phyloP scores from a whole-genome alignment of 2,329 filamentous ascomycete species.

The Fusarium lyarnte region DNA sequence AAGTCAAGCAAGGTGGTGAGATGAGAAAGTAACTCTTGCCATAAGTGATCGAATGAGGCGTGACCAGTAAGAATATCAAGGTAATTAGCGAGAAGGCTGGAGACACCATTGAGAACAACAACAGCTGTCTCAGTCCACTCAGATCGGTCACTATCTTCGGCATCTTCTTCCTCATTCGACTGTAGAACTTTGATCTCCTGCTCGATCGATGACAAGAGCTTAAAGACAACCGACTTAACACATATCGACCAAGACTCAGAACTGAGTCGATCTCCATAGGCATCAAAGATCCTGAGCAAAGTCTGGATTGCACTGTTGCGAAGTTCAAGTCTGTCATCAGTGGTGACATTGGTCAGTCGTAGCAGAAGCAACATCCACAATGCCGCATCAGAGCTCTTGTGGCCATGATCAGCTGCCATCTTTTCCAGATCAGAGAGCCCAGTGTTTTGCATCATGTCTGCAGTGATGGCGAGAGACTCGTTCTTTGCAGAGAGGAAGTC shows the following conservation, averaged over 20 bases:
- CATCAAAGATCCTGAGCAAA: constrained; percentile 88
- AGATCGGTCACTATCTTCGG: constrained; percentile 55
- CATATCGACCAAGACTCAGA: constrained; percentile 86
- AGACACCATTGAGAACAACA: constrained; percentile 77
- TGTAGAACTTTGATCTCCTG: constrained; percentile 57
- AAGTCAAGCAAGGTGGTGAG: constrained; percentile 73
- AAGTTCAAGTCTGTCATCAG: constrained; percentile 77
- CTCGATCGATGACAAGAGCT: constrained; percentile 77
- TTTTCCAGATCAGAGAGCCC: constrained; percentile 62
- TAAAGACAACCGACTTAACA: constrained; percentile 82
- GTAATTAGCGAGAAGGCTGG: constrained; percentile 78
- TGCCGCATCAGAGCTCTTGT: constrained; percentile 72
- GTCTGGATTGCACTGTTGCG: constrained; percentile 92
- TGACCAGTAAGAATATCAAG: constrained; percentile 76
- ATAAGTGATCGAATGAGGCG: constrained; percentile 74
- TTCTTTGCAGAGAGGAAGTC: constrained; percentile 79
- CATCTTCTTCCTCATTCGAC: constrained; percentile 50
- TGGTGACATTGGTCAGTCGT: constrained; percentile 75
- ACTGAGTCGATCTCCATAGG: constrained; percentile 82
- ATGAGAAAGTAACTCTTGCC: constrained; percentile 77
- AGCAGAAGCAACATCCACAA: constrained; percentile 82
- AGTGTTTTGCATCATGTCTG: constrained; percentile 62
- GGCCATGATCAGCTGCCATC: constrained; percentile 67
- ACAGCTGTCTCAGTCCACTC: constrained; percentile 81
- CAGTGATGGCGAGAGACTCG: constrained; percentile 66